These are phyloP conservation scores for Suillus occidentalis DNA, from an alignment of 768 basidiomycete genomes.

Conservation along the genomic window DNA sequence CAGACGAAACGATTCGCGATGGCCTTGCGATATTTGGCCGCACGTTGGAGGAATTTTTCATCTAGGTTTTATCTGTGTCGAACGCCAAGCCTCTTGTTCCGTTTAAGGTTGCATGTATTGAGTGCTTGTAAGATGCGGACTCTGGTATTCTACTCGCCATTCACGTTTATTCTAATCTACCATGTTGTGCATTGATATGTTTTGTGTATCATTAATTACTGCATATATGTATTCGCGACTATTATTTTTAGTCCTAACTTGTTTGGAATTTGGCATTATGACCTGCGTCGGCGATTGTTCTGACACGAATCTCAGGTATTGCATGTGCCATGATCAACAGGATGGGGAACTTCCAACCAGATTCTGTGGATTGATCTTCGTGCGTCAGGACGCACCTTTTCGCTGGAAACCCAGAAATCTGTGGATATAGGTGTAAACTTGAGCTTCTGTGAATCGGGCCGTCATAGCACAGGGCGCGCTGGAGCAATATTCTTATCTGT, in stretches of 20 bases:
- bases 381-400: not conserved
- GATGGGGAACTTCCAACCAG: not conserved
- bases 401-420: not conserved
- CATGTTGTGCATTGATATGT: not conserved
- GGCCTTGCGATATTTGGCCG: slow-evolving; percentile 42
- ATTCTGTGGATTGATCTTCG: not conserved
- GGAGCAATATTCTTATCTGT: too few relatives aligned
- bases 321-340: not conserved
- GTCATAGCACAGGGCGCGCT: not conserved
- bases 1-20: slow-evolving; percentile 44
- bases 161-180: not conserved
- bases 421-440: not conserved
- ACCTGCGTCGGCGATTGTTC: too few relatives aligned
- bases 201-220: not conserved
- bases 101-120: not conserved
- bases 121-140: not conserved
- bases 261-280: not conserved
- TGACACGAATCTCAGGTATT: not conserved
- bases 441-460: not conserved
- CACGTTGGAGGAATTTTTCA: slow-evolving; percentile 39
- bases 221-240: too few relatives aligned
- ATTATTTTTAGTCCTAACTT: not conserved
- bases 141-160: not conserved
- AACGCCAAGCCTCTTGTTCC: not conserved
- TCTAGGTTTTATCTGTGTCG: slow-evolving; percentile 5